phyloP scores from a whole-genome alignment of 306 rosid species.

The Prunus campanulata region DNA sequence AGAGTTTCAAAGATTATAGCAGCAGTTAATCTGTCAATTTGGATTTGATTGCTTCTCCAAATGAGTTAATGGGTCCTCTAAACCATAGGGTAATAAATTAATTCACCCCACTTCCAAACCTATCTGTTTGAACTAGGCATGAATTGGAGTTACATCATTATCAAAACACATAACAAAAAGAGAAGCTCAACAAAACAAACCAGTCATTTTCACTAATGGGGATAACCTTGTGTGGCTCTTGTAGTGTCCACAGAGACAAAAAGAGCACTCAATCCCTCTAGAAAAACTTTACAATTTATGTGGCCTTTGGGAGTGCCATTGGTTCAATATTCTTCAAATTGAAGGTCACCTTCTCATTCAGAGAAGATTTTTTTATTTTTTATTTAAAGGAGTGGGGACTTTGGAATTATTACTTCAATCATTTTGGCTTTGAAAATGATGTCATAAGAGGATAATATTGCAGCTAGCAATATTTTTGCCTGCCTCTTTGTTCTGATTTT shows the following conservation, averaged over 20 bases:
- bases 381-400: constrained; percentile 43
- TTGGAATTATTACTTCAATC: constrained; percentile 44
- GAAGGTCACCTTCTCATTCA: constrained; percentile 19
- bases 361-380: not conserved
- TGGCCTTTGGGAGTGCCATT: constrained; percentile 50
- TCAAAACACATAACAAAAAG: not conserved
- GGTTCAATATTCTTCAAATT: constrained; percentile 37
- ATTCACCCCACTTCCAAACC: not conserved
- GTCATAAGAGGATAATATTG: not conserved
- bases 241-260: constrained; percentile 39
- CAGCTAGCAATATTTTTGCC: constrained; percentile 13
- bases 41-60: not conserved
- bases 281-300: constrained; percentile 28
- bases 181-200: constrained; percentile 8
- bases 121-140: not conserved
- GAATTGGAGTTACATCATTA: not conserved
- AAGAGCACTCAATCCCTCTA: constrained; percentile 43
- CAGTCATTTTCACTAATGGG: constrained; percentile 49
- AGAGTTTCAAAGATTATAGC: not conserved
- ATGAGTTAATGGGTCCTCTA: not conserved
- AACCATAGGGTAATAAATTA: not conserved
- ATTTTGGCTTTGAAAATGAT: constrained; percentile 49
- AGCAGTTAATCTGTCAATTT: not conserved
- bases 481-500: constrained; percentile 21
- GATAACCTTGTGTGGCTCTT: constrained; percentile 24